These are phyloP conservation scores for Dactylis glomerata DNA, from an alignment of 176 grass and related monocot genomes.

Conservation along the genomic window DNA sequence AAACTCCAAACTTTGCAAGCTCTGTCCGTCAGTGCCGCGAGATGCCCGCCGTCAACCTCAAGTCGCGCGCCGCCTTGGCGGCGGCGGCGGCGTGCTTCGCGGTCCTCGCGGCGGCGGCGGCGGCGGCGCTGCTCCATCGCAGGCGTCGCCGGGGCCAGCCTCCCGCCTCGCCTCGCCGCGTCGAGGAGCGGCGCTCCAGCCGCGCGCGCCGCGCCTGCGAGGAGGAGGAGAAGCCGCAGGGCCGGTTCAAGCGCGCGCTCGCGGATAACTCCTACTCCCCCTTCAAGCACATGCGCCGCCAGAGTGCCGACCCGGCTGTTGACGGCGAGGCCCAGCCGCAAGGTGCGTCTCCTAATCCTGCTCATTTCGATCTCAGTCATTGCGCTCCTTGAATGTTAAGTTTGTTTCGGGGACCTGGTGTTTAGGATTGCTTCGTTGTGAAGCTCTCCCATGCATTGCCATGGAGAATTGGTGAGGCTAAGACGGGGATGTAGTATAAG, in stretches of 20 bases:
- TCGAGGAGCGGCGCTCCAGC: slow-evolving; percentile 6
- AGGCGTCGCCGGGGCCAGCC: background rate
- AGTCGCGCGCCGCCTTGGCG: slow-evolving; percentile 24
- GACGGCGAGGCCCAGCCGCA: slow-evolving; percentile 15
- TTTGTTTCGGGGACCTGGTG: background rate
- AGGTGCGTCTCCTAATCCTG: background rate
- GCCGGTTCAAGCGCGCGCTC: slow-evolving; percentile 69
- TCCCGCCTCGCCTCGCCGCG: slow-evolving; percentile 10
- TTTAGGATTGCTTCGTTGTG: background rate
- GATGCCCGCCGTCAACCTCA: slow-evolving; percentile 43
- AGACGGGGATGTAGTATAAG: background rate
- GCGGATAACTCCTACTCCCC: slow-evolving; percentile 76
- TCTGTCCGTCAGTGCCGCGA: background rate
- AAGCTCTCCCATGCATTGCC: background rate
- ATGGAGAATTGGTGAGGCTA: background rate
- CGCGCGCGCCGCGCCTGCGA: slow-evolving; percentile 45
- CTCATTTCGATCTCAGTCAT: background rate
- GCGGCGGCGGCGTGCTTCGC: slow-evolving; percentile 29
- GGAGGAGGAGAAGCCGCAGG: slow-evolving; percentile 71
- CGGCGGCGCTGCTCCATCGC: slow-evolving; percentile 40
- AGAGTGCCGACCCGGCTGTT: slow-evolving; percentile 13
- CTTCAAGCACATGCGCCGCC: slow-evolving; percentile 74
- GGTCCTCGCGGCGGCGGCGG: slow-evolving; percentile 30
- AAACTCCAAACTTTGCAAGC: background rate
- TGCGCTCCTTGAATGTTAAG: background rate